Percentiles rank a stretch among this genome's conserved stretches.
Evolutionary conservation across 108 stramenopile species (phyloP).

Genomic region (Cyclotella choctawhatcheeana): DNA sequence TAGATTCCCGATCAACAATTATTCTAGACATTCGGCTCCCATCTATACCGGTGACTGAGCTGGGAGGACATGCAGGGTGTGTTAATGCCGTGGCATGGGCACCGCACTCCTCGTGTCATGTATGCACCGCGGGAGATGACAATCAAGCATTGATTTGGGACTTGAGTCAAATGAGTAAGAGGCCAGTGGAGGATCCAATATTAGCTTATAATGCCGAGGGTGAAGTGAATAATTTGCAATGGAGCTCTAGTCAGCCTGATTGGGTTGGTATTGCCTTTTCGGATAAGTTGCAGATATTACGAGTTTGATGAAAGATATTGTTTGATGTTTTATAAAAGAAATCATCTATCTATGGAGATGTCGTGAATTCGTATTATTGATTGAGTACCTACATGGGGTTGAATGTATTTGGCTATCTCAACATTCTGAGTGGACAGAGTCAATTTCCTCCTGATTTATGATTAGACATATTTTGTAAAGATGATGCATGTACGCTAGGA

Average conservation of each 20-base stretch:
- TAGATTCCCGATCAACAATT: constrained; percentile 85
- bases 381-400: no score
- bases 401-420: not conserved
- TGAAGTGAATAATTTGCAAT: constrained; percentile 97
- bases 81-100: constrained; percentile 98
- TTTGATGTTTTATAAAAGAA: no score
- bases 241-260: constrained; percentile 94
- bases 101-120: constrained; percentile 96
- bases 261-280: constrained; percentile 96
- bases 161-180: constrained; percentile 76
- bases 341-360: no score
- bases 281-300: constrained; percentile 91
- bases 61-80: constrained; percentile 88
- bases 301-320: constrained; percentile 30
- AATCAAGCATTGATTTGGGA: constrained; percentile 99
- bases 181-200: constrained; percentile 94
- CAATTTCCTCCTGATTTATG: no score
- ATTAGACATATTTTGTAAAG: no score
- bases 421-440: no score
- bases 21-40: constrained; percentile 95
- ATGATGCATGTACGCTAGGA: no score
- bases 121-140: constrained; percentile 97
- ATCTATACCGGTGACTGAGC: constrained; percentile 75
- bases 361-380: no score
- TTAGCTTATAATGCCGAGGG: constrained; percentile 97